Evolutionary conservation across 306 rosid genomes (phyloP).

Genomic region (Potentilla sterilis): DNA sequence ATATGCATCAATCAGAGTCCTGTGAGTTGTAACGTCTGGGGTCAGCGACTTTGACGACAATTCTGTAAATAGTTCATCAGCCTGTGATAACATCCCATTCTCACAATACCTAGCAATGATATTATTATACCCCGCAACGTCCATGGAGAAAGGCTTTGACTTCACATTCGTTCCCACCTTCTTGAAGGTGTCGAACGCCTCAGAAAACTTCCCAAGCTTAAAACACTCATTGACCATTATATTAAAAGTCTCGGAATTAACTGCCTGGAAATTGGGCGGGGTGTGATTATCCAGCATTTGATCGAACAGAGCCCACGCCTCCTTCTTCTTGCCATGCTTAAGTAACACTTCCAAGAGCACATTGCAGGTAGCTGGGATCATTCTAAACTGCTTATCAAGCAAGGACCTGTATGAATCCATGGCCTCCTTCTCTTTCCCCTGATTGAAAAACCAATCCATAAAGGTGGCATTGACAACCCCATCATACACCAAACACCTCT

Average conservation of each 20-base stretch:
- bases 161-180: slow-evolving; percentile 72
- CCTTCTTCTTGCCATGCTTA: slow-evolving; percentile 48
- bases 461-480: slow-evolving; percentile 88
- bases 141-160: slow-evolving; percentile 85
- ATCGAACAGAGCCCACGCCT: slow-evolving; percentile 69
- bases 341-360: slow-evolving; percentile 78
- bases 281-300: slow-evolving; percentile 87
- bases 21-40: slow-evolving; percentile 82
- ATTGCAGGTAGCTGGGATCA: slow-evolving; percentile 86
- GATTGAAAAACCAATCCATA: slow-evolving; percentile 77
- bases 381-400: slow-evolving; percentile 64
- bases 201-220: slow-evolving; percentile 50
- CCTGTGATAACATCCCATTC: slow-evolving; percentile 66
- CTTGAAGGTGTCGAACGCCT: slow-evolving; percentile 66
- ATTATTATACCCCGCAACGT: slow-evolving; percentile 85
- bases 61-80: slow-evolving; percentile 64
- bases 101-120: slow-evolving; percentile 75
- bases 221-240: slow-evolving; percentile 86
- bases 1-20: slow-evolving; percentile 72
- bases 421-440: slow-evolving; percentile 71
- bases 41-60: slow-evolving; percentile 71
- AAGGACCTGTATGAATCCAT: slow-evolving; percentile 82
- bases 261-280: slow-evolving; percentile 84
- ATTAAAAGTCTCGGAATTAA: slow-evolving; percentile 82
- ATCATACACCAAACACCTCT: slow-evolving; percentile 80